These are phyloP conservation scores for Debaryomyces subglobosus DNA, from an alignment of 1,139 yeast species.

Conservation along the genomic window DNA sequence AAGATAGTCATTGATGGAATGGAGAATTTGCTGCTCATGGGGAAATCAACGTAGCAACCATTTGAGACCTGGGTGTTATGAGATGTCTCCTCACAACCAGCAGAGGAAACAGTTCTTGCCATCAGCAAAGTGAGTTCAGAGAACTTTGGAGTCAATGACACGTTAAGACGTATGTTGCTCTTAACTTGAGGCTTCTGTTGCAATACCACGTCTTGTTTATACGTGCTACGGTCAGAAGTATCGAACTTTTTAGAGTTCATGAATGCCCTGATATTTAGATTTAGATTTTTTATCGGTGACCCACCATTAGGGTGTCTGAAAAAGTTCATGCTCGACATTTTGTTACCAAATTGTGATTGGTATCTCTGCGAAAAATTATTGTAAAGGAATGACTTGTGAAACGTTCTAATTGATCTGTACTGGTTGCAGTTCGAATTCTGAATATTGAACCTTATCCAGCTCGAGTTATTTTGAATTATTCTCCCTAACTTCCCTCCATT, in stretches of 20 bases:
- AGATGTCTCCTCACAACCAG: conserved; percentile 23
- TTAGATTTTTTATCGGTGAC: conserved; percentile 1
- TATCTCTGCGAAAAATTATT: conserved; percentile 30
- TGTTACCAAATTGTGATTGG: conserved; percentile 15
- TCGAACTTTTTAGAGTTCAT: not conserved
- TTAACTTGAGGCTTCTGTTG: not conserved
- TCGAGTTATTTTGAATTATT: conserved; percentile 5
- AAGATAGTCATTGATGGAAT: conserved; percentile 56
- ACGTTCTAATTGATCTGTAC: conserved; percentile 10
- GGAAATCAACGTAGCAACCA: conserved; percentile 60
- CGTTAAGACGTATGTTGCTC: conserved; percentile 20
- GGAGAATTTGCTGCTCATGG: conserved; percentile 37
- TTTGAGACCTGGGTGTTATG: conserved; percentile 17
- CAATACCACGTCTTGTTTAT: conserved; percentile 3
- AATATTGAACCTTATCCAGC: conserved; percentile 10
- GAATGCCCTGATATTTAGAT: conserved; percentile 4
- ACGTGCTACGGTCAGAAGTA: not conserved
- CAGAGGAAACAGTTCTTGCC: conserved; percentile 37
- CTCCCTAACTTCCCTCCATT: conserved; percentile 9
- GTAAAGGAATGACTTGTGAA: conserved; percentile 23
- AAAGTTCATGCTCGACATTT: conserved; percentile 2
- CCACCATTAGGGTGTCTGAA: not conserved
- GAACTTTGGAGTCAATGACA: conserved; percentile 38
- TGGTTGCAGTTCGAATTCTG: conserved; percentile 6
- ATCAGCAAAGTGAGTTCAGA: conserved; percentile 41